These are phyloP conservation scores for Raddia guianensis DNA, from an alignment of 176 grass and related monocot genomes.

Conservation along the genomic window DNA sequence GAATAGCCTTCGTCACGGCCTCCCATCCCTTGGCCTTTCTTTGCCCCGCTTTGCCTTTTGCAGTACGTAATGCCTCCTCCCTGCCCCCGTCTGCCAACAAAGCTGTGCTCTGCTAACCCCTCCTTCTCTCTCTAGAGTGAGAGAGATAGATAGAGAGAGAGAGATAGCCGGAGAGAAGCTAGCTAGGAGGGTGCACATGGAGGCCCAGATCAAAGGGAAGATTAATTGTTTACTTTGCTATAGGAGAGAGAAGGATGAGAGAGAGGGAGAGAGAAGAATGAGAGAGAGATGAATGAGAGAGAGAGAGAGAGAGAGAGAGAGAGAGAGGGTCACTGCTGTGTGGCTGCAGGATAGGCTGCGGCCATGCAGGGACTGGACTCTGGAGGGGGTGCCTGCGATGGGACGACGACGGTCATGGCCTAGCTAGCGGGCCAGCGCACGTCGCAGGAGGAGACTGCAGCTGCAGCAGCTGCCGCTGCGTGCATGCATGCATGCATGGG, in stretches of 20 bases:
- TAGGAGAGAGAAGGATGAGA: not conserved
- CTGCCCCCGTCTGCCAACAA: constrained; percentile 1
- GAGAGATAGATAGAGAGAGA: constrained; percentile 2
- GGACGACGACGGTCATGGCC: constrained; percentile 30
- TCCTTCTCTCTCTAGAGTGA: not conserved
- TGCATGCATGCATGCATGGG: not conserved
- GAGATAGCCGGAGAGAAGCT: not conserved
- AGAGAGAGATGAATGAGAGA: not conserved
- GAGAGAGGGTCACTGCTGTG: not conserved
- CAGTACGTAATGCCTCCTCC: constrained; percentile 24
- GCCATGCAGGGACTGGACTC: not conserved
- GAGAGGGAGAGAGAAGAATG: not conserved
- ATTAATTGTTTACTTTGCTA: constrained; percentile 23
- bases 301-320: not conserved
- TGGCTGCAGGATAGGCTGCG: not conserved
- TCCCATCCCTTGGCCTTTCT: constrained; percentile 40
- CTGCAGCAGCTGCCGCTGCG: not conserved
- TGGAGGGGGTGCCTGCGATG: constrained; percentile 18
- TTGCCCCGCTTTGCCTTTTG: constrained; percentile 43
- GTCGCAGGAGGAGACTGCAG: not conserved
- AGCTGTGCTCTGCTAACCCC: not conserved
- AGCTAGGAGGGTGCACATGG: constrained; percentile 28
- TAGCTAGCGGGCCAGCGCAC: constrained; percentile 3
- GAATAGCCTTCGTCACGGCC: constrained; percentile 54
- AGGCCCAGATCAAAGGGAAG: not conserved